Evolutionary conservation across 768 basidiomycete genomes (phyloP), one percentile per base, ranked within the genome.

Genomic region (Mycena alexandri): DNA sequence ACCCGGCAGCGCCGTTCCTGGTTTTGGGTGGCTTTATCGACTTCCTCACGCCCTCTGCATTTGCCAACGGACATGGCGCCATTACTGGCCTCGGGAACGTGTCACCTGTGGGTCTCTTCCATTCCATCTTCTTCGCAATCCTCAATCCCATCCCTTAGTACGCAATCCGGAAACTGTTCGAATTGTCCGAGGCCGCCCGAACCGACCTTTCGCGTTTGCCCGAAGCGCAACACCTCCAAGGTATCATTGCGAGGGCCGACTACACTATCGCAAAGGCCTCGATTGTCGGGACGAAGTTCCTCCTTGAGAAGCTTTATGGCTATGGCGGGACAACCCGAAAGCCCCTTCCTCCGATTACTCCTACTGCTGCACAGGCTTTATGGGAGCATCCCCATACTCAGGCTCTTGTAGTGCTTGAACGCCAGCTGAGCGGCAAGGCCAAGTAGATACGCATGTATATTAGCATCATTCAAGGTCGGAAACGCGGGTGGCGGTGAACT

Each of bases 41-140:
- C 81, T 94, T 95, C 78, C 76, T 97, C 64, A 81, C 91, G 38
- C 89, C 95, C 5, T 87, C 93, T 8, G 77, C 86, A 2, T 89
- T 88, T 74, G 90, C 86, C 34, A 89, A 90, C 68, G 94, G 86
- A 3, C 91, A 96, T 72, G 96, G 96, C 52, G 94, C 93, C 53
- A 97, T 97, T 75, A 95, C 93, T 38, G 95, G 95, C 51, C 88
- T 96, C 21, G 94, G 87, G 10, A 96, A 96, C 75, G 75, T 96
- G 62, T 89, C 92, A 50, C 94, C 93, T 12, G 93, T 91, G 72
- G 69, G 83, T 78, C 24, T 21, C 54, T 53, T 59, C 47, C 36
- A 22, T 10, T 56, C 38, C 55, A 4, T 46, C 67, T 34, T 29
- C 65, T 65, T 65, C 14, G 34, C n/a, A 44, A 41, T 25, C 25